Evolutionary conservation across 192 early-diverging fungal species (phyloP), one percentile per base, ranked within the genome.

Genomic region (Ambispora gerdemannii): DNA sequence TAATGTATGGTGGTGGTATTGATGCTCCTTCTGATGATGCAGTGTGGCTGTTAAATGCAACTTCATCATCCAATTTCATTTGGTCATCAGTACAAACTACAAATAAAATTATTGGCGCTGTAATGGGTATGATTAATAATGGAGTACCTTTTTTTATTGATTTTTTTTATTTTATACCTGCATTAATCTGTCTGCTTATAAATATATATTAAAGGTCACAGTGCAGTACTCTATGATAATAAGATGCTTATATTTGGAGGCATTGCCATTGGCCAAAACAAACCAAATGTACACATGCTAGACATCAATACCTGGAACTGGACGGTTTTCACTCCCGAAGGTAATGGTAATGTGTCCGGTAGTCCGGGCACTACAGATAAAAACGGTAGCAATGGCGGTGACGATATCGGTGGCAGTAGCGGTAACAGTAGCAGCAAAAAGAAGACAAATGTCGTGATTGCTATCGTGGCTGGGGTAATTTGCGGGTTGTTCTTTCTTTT

Each of bases 231-330:
- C 1, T 75, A 84, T 63, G 75, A 79, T 27, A 81, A 76, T 43
- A 82, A 76, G 15, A 87, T 92, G 77, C 87, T 88, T 49, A 78
- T 89, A 27, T 92, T 82, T 76, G 90, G 90, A 35, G 90, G 90
- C 13, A 78, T 83, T 63, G 87, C 84, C 10, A 50, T 72, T 4
- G 65, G 63, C 7, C 56, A 76, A 1, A 78, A 74, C 28, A 89
- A 92, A 67, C 76, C 70, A 24, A 86, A 78, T 50, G 84, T 92
- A 74, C 90, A 90, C 74, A 81, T 86, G 36, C 75, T 92, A 19
- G 85, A 90, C 55, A 77, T 84, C 20, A 34, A 32, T 13, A 65
- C 62, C 0, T 90, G 88, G 89, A 72, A 74, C 43, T 92, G 90
- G 90, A 77, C 78, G 50, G 76, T 74, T 35, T 82, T 84, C 4